A percentile compares a stretch with the other conserved stretches of the same genome.
These are phyloP conservation scores for Aleurites moluccanus DNA, from an alignment of 441 rosid genomes.

Conservation along the genomic window DNA sequence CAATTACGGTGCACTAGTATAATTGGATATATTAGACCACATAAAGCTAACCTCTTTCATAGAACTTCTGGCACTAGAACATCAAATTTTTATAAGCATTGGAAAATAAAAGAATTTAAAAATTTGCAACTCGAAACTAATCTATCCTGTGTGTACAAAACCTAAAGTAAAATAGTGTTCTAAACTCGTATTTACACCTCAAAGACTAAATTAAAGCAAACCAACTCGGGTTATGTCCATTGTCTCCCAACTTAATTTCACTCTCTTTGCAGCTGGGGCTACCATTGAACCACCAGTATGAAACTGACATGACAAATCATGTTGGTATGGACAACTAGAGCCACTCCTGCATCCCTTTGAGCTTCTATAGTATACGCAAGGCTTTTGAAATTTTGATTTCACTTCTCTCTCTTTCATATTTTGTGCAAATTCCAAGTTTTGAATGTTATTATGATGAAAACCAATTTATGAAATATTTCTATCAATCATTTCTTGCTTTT, in stretches of 20 bases:
- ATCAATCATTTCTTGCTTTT: slow-evolving; percentile 23
- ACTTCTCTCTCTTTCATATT: slow-evolving; percentile 21
- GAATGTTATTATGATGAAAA: slow-evolving; percentile 15
- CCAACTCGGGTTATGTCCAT: background rate
- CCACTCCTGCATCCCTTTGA: slow-evolving; percentile 59
- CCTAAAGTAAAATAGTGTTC: too few species aligned
- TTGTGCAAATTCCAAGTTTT: slow-evolving; percentile 25
- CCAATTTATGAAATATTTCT: slow-evolving; percentile 13
- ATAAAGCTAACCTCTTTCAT: too few species aligned
- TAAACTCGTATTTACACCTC: too few species aligned
- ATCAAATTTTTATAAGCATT: too few species aligned
- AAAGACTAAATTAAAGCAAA: background rate
- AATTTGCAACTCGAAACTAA: too few species aligned
- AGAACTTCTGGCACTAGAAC: too few species aligned
- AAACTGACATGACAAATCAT: slow-evolving; percentile 35
- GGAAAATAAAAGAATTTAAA: too few species aligned
- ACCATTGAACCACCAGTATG: slow-evolving; percentile 26
- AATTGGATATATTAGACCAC: too few species aligned
- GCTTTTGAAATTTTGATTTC: slow-evolving; percentile 35
- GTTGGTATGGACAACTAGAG: slow-evolving; percentile 42
- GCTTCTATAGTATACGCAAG: slow-evolving; percentile 44
- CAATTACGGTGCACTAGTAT: too few species aligned
- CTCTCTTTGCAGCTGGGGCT: slow-evolving; percentile 50
- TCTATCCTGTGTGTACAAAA: too few species aligned
- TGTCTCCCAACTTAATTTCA: slow-evolving; percentile 36